Evolutionary conservation across 2,329 filamentous ascomycete genomes (phyloP).

Genomic region (Cladosporium colombiae): DNA sequence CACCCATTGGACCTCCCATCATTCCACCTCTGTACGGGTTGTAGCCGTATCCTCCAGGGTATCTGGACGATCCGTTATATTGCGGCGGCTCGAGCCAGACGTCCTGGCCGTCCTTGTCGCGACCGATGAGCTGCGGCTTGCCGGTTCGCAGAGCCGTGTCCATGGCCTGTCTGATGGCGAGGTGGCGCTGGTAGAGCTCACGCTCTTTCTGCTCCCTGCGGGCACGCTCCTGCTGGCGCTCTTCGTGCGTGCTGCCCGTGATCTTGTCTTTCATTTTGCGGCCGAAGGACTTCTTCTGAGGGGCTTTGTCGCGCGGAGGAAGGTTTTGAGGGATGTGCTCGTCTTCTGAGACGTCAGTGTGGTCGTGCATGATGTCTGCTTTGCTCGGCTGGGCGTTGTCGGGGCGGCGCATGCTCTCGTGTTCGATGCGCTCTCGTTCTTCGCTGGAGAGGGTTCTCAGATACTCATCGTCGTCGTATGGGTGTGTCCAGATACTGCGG

Average conservation of each 20-base stretch:
- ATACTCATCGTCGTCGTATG: constrained; percentile 60
- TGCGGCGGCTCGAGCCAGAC: constrained; percentile 61
- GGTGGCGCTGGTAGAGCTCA: constrained; percentile 55
- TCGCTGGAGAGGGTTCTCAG: constrained; percentile 49
- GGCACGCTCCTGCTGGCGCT: constrained; percentile 51
- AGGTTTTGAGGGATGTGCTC: constrained; percentile 36
- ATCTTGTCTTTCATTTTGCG: constrained; percentile 62
- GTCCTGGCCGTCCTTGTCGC: constrained; percentile 55
- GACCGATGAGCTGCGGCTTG: constrained; percentile 57
- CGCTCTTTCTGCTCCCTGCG: constrained; percentile 53
- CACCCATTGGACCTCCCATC: constrained; percentile 34
- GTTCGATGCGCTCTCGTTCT: constrained; percentile 52
- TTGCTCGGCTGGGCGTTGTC: constrained; percentile 34
- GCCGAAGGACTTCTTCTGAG: constrained; percentile 44
- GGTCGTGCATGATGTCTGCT: constrained; percentile 48
- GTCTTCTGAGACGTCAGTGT: constrained; percentile 48
- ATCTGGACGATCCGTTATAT: constrained; percentile 31
- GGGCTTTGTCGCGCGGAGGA: constrained; percentile 21
- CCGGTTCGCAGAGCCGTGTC: constrained; percentile 54
- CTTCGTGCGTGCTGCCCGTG: constrained; percentile 57
- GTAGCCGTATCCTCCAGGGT: constrained; percentile 29
- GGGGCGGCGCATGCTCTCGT: constrained; percentile 38
- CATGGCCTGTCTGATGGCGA: constrained; percentile 54
- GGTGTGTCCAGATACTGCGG: constrained; percentile 62
- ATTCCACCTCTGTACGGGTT: constrained; percentile 34